Evolutionary conservation across 2,329 filamentous ascomycete genomes (phyloP).

Genomic region (Teratosphaeria epicoccoides): DNA sequence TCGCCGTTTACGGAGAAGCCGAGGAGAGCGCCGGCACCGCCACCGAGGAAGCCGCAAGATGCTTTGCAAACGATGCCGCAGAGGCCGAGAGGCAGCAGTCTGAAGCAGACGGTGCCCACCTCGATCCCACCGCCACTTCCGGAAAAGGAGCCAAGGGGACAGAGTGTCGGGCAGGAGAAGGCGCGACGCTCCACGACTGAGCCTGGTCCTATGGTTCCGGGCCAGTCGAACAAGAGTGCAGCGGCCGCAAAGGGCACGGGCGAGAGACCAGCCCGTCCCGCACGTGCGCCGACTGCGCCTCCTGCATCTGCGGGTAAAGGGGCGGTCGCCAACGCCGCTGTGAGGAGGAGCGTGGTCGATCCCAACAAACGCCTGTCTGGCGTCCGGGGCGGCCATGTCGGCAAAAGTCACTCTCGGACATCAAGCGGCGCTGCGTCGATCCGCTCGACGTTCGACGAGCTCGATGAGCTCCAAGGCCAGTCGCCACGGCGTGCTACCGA

Average conservation of each 20-base stretch:
- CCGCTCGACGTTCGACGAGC: constrained; percentile 4
- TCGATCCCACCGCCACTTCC: constrained; percentile 11
- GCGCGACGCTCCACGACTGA: background rate
- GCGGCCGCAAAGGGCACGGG: background rate
- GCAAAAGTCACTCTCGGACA: constrained; percentile 3
- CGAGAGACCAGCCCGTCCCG: background rate
- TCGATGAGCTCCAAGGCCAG: background rate
- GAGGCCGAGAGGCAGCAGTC: constrained; percentile 2
- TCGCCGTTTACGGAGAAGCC: constrained; percentile 8
- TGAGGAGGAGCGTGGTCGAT: background rate
- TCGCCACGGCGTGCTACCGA: background rate
- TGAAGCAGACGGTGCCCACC: background rate
- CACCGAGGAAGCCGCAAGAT: constrained; percentile 14
- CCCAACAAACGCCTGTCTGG: background rate
- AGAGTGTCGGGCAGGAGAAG: background rate
- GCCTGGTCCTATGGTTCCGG: background rate
- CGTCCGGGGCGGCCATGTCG: constrained; percentile 1
- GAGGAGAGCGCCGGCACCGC: constrained; percentile 8
- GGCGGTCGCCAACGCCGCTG: background rate
- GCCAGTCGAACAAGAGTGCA: background rate
- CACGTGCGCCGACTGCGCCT: constrained; percentile 1
- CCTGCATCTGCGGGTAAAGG: background rate
- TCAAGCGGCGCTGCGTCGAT: constrained; percentile 2
- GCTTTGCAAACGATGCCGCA: constrained; percentile 7
- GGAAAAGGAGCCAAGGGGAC: constrained; percentile 8